Conservation (phyloP, 1,139 yeast species). For the Nakaseomyces glabratus region DNA sequence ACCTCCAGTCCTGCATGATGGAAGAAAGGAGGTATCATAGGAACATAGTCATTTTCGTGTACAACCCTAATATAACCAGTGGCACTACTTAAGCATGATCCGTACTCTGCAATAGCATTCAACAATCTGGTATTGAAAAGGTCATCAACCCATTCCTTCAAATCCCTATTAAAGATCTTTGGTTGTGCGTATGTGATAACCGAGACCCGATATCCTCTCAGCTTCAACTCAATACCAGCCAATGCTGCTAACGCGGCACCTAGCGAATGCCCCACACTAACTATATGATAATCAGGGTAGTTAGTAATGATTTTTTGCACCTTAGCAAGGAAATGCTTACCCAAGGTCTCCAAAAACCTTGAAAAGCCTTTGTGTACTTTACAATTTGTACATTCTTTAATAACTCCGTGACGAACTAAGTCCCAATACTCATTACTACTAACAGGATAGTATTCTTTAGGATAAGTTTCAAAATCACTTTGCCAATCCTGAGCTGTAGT, state of each 20-base stretch:
- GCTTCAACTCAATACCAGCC: constrained; percentile 49
- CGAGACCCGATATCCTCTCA: constrained; percentile 43
- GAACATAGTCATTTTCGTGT: constrained; percentile 50
- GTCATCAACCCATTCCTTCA: constrained; percentile 44
- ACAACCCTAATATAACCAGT: constrained; percentile 41
- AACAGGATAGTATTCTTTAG: constrained; percentile 35
- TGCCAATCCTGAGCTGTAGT: constrained; percentile 49
- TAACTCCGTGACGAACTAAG: constrained; percentile 19
- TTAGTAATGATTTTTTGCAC: constrained; percentile 31
- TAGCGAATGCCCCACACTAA: constrained; percentile 60
- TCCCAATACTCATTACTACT: constrained; percentile 19
- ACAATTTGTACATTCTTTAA: constrained; percentile 40
- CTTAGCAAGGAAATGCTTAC: constrained; percentile 33
- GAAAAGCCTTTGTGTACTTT: constrained; percentile 52
- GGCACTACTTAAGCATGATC: constrained; percentile 15
- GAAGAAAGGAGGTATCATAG: constrained; percentile 47
- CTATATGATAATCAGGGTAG: constrained; percentile 42
- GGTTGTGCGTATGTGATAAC: constrained; percentile 57
- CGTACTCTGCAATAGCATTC: constrained; percentile 14
- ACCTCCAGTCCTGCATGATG: constrained; percentile 46
- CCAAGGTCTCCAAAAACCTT: constrained; percentile 36
- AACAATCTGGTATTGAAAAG: constrained; percentile 37
- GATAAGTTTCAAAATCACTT: constrained; percentile 41
- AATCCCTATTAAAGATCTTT: constrained; percentile 45
- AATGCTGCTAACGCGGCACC: constrained; percentile 64